Base-by-base conservation (phyloP, 371 early-diverging fungal genomes). In the Coemansia sp. region DNA sequence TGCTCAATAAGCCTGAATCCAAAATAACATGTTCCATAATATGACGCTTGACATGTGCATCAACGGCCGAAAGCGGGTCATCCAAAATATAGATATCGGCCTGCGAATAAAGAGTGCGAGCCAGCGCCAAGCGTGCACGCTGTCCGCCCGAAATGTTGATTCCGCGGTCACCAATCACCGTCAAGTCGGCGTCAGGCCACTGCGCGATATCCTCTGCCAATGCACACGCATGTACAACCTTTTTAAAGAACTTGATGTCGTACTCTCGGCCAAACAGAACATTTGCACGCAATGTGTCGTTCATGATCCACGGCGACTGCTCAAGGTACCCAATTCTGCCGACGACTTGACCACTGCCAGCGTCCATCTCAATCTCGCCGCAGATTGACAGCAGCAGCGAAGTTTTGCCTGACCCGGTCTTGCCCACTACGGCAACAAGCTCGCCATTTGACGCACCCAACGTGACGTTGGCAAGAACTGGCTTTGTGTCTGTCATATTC, bases 121-220 rank as follows among this genome's bases (percentile, higher is more conserved):
- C 92, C 52, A 93, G 69, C 44, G 87, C 84, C 54, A 90, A 88
- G 5, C 89, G 83, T 66, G 89, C 88, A 58, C 85, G 82, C 73
- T 91, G 90, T 0, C 93, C 94, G 26, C 95, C 95, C 59, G 90
- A 90, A 4, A 94, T 76, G 7, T 88, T 91, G 54, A 92, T 84
- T 7, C 93, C 94, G 52, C 85, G 87, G 69, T 92, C 93, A 2
- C 77, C 65, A 53, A 80, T 80, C 0, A 81, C 56, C 0, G 79
- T 81, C 59, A 71, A 12, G 9, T 96, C 97, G 24, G 94, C 90
- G 39, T 85, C 78, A 9, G 89, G 87, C 54, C 95, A 82, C 19
- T 85, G 88, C 29, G 86, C 86, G 41, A 96, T 73, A 80, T 97
- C 97, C 23, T 87, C 82, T 3, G 83, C 67, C 2, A 92, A 66